Evolutionary conservation across 495 filamentous ascomycete genomes (phyloP), one percentile per base, ranked within the genome.

Genomic region (Delitschia confertaspora): DNA sequence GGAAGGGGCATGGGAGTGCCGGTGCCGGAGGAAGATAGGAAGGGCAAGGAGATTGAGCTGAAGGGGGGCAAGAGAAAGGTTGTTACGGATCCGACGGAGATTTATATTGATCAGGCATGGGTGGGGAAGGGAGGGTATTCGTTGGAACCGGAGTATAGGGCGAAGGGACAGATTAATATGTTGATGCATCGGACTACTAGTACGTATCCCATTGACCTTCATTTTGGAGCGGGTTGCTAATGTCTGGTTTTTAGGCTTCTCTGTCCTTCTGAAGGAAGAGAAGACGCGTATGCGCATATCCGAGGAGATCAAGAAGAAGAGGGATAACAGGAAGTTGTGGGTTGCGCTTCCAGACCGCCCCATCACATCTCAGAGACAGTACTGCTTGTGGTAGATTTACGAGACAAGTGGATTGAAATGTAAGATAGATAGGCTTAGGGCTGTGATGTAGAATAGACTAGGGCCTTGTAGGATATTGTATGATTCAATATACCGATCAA

Each of bases 101-200:
- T 95, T 45, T 98, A 95, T 63, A 72, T 98, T 47, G 77, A 80
- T 42, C 74, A 96, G 66, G 85, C 88, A 6, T 98, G 88, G 88
- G 87, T 95, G 17, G 83, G 81, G 45, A 79, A 80, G 46, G 84
- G 88, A 2, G 61, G 67, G 19, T 80, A 79, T 56, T 72, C 66
- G 1, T 47, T 30, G 16, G 65, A 65, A 3, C 38, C 43, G 3
- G 78, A 82, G 45, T 79, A 78, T 59, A 75, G 85, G 43, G 85
- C 85, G 0, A 68, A 82, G 46, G 85, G 85, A 9, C 60, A 66
- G 34, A 72, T 80, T 11, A 66, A 82, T 58, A 52, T 65, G 2
- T 61, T 87, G 59, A 66, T 66, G 32, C 69, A 72, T 51, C 89
- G 85, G 1, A 70, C 74, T 41, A 84, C 91, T 20, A 74, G 83